These are phyloP conservation scores for Mariannaea sp. DNA, from an alignment of 2,329 filamentous ascomycete species.

Conservation along the genomic window DNA sequence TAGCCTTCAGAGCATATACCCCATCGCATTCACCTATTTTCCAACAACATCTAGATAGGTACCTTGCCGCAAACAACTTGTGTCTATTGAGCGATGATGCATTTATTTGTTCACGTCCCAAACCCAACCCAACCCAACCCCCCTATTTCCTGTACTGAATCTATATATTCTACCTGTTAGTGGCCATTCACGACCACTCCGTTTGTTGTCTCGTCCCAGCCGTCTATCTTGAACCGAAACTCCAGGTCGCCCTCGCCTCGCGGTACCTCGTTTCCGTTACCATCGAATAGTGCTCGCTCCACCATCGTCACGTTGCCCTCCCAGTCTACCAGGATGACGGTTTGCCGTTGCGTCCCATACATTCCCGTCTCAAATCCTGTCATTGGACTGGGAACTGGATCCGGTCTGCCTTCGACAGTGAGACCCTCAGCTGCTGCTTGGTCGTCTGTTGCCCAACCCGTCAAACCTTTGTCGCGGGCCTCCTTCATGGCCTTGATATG, in stretches of 20 bases:
- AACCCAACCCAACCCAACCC: too few relatives aligned
- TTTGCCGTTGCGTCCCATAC: slow-evolving; percentile 70
- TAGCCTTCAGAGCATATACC: slow-evolving; percentile 1
- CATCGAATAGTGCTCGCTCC: slow-evolving; percentile 65
- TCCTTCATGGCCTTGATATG: slow-evolving; percentile 52
- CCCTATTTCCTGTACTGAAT: background rate
- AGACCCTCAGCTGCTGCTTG: slow-evolving; percentile 44
- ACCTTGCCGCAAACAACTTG: background rate
- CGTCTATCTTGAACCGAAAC: slow-evolving; percentile 61
- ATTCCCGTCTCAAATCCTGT: slow-evolving; percentile 61
- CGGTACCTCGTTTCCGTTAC: slow-evolving; percentile 58
- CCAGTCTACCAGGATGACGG: slow-evolving; percentile 65
- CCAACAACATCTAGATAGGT: too few relatives aligned
- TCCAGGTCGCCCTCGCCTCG: slow-evolving; percentile 60
- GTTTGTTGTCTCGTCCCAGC: slow-evolving; percentile 47
- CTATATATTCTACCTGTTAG: background rate
- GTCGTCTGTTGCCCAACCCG: slow-evolving; percentile 47
- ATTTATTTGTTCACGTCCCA: background rate
- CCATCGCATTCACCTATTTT: too few relatives aligned
- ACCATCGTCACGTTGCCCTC: slow-evolving; percentile 64
- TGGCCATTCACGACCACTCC: slow-evolving; percentile 4
- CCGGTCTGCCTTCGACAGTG: slow-evolving; percentile 46
- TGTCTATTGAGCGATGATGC: slow-evolving; percentile 1
- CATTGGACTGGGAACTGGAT: slow-evolving; percentile 37
- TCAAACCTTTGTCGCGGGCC: slow-evolving; percentile 45